These are phyloP conservation scores for Podosphaera leucotricha DNA, from an alignment of 2,329 filamentous ascomycete species.

Conservation along the genomic window DNA sequence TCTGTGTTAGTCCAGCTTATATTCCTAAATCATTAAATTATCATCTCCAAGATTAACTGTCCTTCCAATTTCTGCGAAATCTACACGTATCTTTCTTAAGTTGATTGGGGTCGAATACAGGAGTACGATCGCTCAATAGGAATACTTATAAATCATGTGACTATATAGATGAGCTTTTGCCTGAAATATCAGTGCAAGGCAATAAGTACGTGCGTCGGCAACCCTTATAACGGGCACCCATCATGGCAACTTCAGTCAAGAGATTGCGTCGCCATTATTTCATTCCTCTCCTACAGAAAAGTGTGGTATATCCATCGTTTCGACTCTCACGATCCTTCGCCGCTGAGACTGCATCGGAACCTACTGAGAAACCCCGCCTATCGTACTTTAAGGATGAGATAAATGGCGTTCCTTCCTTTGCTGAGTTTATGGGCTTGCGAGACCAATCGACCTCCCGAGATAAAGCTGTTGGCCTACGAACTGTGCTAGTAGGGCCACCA, in stretches of 20 bases:
- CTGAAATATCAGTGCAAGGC: neutral
- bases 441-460: conserved; percentile 21
- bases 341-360: conserved; percentile 10
- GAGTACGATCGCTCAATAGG: no score
- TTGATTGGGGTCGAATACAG: no score
- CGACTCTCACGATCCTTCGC: conserved; percentile 8
- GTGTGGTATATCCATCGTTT: conserved; percentile 4
- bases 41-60: no score
- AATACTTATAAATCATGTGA: no score
- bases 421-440: conserved; percentile 27
- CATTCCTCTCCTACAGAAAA: conserved; percentile 10
- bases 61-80: no score
- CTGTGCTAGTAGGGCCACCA: conserved; percentile 38
- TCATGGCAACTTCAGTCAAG: conserved; percentile 11
- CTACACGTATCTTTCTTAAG: no score
- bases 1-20: no score
- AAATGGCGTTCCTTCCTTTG: conserved; percentile 28
- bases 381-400: conserved; percentile 17
- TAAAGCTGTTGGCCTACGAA: conserved; percentile 35
- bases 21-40: no score
- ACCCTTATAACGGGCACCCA: neutral
- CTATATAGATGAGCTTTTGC: neutral
- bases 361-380: conserved; percentile 11
- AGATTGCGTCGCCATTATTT: conserved; percentile 13
- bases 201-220: neutral